A percentile compares a stretch with the other conserved stretches of the same genome.
These are phyloP conservation scores for Wakefieldia striispora DNA, from an alignment of 768 basidiomycete species.

Conservation along the genomic window DNA sequence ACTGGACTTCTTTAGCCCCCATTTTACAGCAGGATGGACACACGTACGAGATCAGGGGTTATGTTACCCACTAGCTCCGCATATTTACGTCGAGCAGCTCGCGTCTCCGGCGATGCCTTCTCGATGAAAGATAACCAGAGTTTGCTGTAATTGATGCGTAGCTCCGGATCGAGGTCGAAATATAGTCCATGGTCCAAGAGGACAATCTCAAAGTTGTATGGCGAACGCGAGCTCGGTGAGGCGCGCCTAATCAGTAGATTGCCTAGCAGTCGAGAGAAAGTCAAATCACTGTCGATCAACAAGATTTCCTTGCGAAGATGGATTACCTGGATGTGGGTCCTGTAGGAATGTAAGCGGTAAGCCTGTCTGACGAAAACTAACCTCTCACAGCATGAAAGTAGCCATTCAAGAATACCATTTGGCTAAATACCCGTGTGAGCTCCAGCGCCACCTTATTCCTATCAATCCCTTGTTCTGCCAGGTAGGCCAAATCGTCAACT, in stretches of 20 bases:
- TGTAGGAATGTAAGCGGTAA: constrained; percentile 31
- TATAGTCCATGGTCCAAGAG: constrained; percentile 93
- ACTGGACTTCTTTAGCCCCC: constrained; percentile 45
- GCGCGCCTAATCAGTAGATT: constrained; percentile 89
- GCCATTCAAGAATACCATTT: constrained; percentile 95
- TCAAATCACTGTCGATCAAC: constrained; percentile 3
- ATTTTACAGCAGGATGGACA: neutral
- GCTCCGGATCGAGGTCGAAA: constrained; percentile 79
- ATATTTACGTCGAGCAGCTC: constrained; percentile 75
- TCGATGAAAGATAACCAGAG: constrained; percentile 90
- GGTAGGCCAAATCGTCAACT: constrained; percentile 83
- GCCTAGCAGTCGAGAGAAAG: constrained; percentile 40
- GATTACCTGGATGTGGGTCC: constrained; percentile 84
- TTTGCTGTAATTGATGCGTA: constrained; percentile 82
- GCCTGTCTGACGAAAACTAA: neutral
- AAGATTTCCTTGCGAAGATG: neutral
- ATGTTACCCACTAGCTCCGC: constrained; percentile 92
- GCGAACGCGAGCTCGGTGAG: constrained; percentile 58
- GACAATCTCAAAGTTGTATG: constrained; percentile 95
- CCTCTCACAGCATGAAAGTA: constrained; percentile 77
- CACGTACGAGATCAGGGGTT: constrained; percentile 73
- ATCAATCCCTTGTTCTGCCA: constrained; percentile 81
- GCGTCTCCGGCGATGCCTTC: constrained; percentile 60
- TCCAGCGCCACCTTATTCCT: constrained; percentile 92
- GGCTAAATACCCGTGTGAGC: constrained; percentile 84